phyloP scores from a whole-genome alignment of 495 filamentous ascomycete species.

The Clavariopsis aquatica region DNA sequence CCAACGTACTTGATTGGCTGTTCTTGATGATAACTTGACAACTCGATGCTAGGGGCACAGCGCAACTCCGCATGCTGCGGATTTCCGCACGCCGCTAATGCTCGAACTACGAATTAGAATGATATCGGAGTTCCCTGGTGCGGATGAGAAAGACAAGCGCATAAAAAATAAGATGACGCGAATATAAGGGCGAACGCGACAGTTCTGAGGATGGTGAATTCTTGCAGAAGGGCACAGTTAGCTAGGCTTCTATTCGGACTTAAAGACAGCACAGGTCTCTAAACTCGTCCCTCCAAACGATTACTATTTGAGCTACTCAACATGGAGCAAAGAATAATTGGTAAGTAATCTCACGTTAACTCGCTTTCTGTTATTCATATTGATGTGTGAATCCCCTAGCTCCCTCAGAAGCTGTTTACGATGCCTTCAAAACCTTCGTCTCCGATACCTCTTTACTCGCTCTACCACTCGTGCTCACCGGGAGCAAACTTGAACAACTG shows the following conservation, averaged over 20 bases:
- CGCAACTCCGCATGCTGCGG: conserved; percentile 3
- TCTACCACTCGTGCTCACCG: conserved; percentile 1
- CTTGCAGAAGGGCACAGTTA: too few species aligned
- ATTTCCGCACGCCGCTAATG: not conserved
- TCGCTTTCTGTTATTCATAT: not conserved
- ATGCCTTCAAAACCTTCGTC: conserved; percentile 9
- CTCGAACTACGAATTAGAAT: not conserved
- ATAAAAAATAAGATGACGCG: not conserved
- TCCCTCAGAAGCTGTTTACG: not conserved
- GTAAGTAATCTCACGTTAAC: not conserved
- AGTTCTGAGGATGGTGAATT: not conserved
- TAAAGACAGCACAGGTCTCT: not conserved
- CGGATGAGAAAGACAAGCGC: not conserved
- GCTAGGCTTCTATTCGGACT: not conserved
- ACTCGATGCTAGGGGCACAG: not conserved
- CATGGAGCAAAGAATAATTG: not conserved
- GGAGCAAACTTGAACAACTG: not conserved
- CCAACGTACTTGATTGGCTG: too few species aligned
- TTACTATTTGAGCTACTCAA: not conserved
- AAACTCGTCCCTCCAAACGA: not conserved
- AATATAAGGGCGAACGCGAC: not conserved
- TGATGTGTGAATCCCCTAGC: conserved; percentile 5
- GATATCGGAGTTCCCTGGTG: not conserved
- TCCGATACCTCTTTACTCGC: conserved; percentile 7
- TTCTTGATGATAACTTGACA: not conserved